Evolutionary conservation across 2,329 filamentous ascomycete genomes (phyloP).

Genomic region (Aspergillus terreus): DNA sequence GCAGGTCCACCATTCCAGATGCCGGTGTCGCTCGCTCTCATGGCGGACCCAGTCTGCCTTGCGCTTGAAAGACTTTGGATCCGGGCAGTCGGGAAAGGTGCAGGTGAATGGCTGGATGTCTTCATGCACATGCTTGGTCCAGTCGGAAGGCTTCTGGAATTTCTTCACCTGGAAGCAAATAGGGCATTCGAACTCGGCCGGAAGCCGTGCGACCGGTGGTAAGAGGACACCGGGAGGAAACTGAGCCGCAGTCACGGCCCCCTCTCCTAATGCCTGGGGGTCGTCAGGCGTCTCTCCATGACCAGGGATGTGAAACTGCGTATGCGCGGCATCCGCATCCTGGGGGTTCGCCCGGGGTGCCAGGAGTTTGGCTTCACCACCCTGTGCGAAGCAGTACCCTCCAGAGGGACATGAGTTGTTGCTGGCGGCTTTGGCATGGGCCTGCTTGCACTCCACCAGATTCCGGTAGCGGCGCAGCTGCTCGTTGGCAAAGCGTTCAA

Average conservation of each 20-base stretch:
- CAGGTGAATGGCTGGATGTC: slow-evolving; percentile 92
- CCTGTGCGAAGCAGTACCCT: slow-evolving; percentile 61
- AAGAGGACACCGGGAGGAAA: slow-evolving; percentile 79
- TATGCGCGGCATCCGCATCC: slow-evolving; percentile 55
- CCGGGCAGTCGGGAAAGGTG: slow-evolving; percentile 77
- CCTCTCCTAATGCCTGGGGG: slow-evolving; percentile 63
- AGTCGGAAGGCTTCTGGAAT: slow-evolving; percentile 88
- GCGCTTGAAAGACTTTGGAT: slow-evolving; percentile 88
- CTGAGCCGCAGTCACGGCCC: slow-evolving; percentile 64
- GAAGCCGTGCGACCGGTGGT: slow-evolving; percentile 71
- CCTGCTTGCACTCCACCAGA: slow-evolving; percentile 65
- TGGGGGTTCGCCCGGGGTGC: slow-evolving; percentile 53
- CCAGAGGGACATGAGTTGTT: slow-evolving; percentile 58
- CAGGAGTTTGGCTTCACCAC: slow-evolving; percentile 62
- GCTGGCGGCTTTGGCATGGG: slow-evolving; percentile 62
- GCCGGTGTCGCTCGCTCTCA: slow-evolving; percentile 85
- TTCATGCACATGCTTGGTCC: slow-evolving; percentile 95
- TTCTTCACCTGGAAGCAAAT: slow-evolving; percentile 82
- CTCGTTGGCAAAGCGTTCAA: slow-evolving; percentile 78
- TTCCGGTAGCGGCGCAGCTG: slow-evolving; percentile 76
- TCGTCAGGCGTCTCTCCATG: slow-evolving; percentile 61
- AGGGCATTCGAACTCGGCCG: slow-evolving; percentile 85
- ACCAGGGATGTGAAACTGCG: slow-evolving; percentile 53
- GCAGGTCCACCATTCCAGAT: slow-evolving; percentile 88
- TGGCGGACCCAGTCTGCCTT: slow-evolving; percentile 96